Evolutionary conservation across 495 filamentous ascomycete genomes (phyloP).

Genomic region (Aspergillus cristatus): DNA sequence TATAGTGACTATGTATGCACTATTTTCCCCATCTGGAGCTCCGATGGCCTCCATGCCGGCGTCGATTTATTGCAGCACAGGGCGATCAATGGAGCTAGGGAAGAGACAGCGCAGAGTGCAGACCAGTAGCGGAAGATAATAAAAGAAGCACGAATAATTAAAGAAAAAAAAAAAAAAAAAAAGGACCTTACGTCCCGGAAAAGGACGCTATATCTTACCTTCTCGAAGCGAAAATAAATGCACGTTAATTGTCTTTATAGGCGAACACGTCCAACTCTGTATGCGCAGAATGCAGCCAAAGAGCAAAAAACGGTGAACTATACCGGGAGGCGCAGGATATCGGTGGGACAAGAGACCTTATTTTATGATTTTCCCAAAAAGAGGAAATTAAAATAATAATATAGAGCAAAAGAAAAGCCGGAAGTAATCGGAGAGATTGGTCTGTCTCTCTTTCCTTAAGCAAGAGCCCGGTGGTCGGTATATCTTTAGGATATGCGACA

Average conservation of each 20-base stretch:
- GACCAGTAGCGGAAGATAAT: conserved; percentile 31
- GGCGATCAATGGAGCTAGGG: conserved; percentile 35
- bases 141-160: conserved; percentile 16
- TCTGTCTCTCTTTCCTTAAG: too few relatives aligned
- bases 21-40: conserved; percentile 30
- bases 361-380: not conserved
- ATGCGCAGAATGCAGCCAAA: conserved; percentile 2
- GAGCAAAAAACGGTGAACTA: conserved; percentile 21
- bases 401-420: not conserved
- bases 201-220: conserved; percentile 1
- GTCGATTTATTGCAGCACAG: conserved; percentile 37
- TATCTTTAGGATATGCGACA: conserved; percentile 2
- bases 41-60: conserved; percentile 31
- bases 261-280: conserved; percentile 6
- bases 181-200: not conserved
- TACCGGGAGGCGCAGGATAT: conserved; percentile 18
- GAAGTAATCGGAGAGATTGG: too few relatives aligned
- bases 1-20: not conserved
- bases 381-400: conserved; percentile 2
- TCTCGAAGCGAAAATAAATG: not conserved
- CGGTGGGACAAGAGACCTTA: conserved; percentile 9
- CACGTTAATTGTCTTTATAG: conserved; percentile 6
- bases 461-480: too few relatives aligned
- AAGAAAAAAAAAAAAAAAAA: conserved; percentile 12
- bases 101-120: conserved; percentile 18